Conservation (phyloP, 2,329 filamentous ascomycete species). For the Xylariaceae sp. region DNA sequence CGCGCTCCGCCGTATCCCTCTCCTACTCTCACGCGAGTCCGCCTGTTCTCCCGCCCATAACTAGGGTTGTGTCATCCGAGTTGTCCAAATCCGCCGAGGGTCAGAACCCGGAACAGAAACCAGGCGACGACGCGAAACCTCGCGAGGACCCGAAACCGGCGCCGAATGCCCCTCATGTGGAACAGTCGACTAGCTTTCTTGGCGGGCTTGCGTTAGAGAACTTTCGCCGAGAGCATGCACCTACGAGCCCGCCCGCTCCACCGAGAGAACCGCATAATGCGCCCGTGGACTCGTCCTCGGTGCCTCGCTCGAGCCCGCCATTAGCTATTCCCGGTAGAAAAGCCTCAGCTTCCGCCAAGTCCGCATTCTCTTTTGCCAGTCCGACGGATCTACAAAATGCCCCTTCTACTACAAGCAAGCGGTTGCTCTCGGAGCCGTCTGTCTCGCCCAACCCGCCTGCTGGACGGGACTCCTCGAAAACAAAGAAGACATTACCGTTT, state of each 20-base stretch:
- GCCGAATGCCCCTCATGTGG: constrained; percentile 34
- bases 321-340: constrained; percentile 29
- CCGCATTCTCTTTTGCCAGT: constrained; percentile 43
- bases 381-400: constrained; percentile 45
- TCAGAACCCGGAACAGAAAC: constrained; percentile 6
- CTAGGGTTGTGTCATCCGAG: constrained; percentile 43
- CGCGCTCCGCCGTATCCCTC: constrained; percentile 26
- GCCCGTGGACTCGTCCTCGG: constrained; percentile 5
- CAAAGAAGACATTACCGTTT: constrained; percentile 52
- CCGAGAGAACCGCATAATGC: constrained; percentile 19
- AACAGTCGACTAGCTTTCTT: constrained; percentile 44
- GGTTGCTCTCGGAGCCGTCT: constrained; percentile 39
- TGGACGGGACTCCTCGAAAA: constrained; percentile 39
- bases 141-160: constrained; percentile 29
- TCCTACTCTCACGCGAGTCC: constrained; percentile 30
- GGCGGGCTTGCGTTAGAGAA: constrained; percentile 51
- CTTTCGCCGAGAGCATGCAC: constrained; percentile 39
- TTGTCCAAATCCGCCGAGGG: constrained; percentile 27
- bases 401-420: constrained; percentile 34
- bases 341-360: constrained; percentile 27
- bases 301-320: constrained; percentile 28
- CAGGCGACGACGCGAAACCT: constrained; percentile 2
- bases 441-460: constrained; percentile 29
- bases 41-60: constrained; percentile 41
- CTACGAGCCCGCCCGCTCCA: constrained; percentile 19